Base-by-base conservation (phyloP, 2,329 filamentous ascomycete genomes). In the Beauveria australis region DNA sequence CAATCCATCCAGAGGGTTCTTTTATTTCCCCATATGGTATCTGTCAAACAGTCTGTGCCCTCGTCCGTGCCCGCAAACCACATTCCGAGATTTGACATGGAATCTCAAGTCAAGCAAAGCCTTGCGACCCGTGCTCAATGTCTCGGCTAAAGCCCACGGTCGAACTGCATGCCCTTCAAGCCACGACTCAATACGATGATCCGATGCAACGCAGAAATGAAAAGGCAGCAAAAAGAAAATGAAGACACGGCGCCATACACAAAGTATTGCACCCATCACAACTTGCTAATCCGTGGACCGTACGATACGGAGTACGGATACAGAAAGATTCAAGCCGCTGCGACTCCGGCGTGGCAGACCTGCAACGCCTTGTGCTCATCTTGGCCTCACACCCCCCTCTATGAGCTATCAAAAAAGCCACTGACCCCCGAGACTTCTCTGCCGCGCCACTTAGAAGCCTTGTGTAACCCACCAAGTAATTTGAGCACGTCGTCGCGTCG, bases 401-500 rank as follows among this genome's bases (percentile, higher is more conserved):
- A 19, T 59, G 57, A 59, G 57, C 57, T 59, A 53, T 59, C 48
- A 47, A 59, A 26, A 59, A 59, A 53, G 40, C 57, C 57, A 53
- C 57, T 33, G 12, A 37, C 30, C 22, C 48, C 3, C 12, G 18
- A 49, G 9, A 16, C 19, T 47, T 44, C 56, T 49, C 48, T 59
- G 48, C 47, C 37, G 40, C 56, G 52, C 47, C 16, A 52, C 56
- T 40, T 53, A 22, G 24, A 33, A 43, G 24, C 40, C 28, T 46
- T 14, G 40, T 53, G 48, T 46, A 51, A 46, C 49, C 48, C 48
- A 26, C 16, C n/a, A 47, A 22, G 26, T 26, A n/a, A 46, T 9
- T 33, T 30, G 41, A 26, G 53, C 26, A 30, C n/a, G 37, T 26
- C 26, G 30, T 14, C 30, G 30, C 22, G 53, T 37, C 33, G 33